Evolutionary conservation across 768 basidiomycete genomes (phyloP), one percentile per base, ranked within the genome.

Genomic region (Gautieria morchelliformis): DNA sequence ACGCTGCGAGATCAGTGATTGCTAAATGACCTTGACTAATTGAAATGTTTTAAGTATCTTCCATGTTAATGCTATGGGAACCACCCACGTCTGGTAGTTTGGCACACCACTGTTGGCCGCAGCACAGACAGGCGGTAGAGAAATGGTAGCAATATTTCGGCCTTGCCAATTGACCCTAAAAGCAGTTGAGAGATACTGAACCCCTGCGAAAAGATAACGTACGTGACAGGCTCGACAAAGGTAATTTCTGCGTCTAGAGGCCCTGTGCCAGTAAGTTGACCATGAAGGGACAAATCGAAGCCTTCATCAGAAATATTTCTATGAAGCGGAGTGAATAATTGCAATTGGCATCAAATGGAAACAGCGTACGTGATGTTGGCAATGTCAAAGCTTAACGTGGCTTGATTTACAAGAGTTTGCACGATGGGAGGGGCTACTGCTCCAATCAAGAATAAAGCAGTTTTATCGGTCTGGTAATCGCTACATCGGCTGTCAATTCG

Each of bases 171-270:
- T 74, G 15, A 87, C 80, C 12, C 81, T 85, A 57, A 53, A 37
- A 20, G 11, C 1, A 3, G 14, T 30, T 35, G 54, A 54, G 44
- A 17, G 33, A 41, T 14, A 49, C 17, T n/a, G 54, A 19, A 47
- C 50, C 52, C 12, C 53, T 4, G 33, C 35, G 9, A 30, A 12
- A 24, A 35, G 46, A 33, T 35, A 42, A 67, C 78, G 53, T 69
- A 84, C 80, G 63, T 78, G 46, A 87, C 69, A 1, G 83, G 83
- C 44, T 85, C 80, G 14, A 73, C 70, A 64, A 88, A 89, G 14
- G 78, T 76, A 50, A 89, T 87, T 48, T 75, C 62, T 3, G 84
- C 85, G 69, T 88, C 85, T 52, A 89, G 73, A 20, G 86, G 85
- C 0, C 86, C 86, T 6, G 78, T 67, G 51, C 82, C 79, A 0